These are phyloP conservation scores for Geotrichum phurueaensis DNA, from an alignment of 1,139 yeast genomes.

Conservation along the genomic window DNA sequence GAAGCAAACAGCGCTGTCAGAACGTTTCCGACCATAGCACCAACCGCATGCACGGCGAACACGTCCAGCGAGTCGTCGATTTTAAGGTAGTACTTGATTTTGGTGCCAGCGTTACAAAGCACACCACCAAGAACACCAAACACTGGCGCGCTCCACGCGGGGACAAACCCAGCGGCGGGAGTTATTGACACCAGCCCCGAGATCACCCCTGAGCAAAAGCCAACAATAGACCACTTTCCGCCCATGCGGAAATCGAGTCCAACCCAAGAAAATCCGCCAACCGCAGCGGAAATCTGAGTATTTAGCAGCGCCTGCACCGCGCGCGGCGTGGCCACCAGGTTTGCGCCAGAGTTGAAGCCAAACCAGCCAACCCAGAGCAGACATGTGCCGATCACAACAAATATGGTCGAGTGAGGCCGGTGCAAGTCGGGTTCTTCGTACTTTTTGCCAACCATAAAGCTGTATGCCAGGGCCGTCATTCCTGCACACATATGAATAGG, in stretches of 20 bases:
- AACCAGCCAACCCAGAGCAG: constrained; percentile 74
- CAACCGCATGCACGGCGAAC: constrained; percentile 37
- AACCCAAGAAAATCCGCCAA: constrained; percentile 36
- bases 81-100: constrained; percentile 34
- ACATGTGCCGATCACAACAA: constrained; percentile 51
- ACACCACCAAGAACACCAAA: constrained; percentile 36
- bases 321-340: constrained; percentile 50
- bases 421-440: neutral
- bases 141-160: constrained; percentile 35
- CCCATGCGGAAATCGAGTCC: constrained; percentile 30
- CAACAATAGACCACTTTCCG: constrained; percentile 35
- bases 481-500: constrained; percentile 61
- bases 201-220: constrained; percentile 39
- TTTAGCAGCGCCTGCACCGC: constrained; percentile 40
- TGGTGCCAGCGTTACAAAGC: constrained; percentile 36
- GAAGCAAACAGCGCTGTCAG: constrained; percentile 35
- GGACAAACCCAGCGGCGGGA: constrained; percentile 39
- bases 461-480: constrained; percentile 53
- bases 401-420: constrained; percentile 29
- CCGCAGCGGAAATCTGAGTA: constrained; percentile 33
- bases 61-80: constrained; percentile 38
- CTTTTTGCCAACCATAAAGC: constrained; percentile 49
- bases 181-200: constrained; percentile 39
- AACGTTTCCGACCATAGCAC: constrained; percentile 35
- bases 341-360: constrained; percentile 81